Evolutionary conservation across 805 yeast genomes (phyloP), one percentile per base, ranked within the genome.

Genomic region (Debaryomyces castellii): DNA sequence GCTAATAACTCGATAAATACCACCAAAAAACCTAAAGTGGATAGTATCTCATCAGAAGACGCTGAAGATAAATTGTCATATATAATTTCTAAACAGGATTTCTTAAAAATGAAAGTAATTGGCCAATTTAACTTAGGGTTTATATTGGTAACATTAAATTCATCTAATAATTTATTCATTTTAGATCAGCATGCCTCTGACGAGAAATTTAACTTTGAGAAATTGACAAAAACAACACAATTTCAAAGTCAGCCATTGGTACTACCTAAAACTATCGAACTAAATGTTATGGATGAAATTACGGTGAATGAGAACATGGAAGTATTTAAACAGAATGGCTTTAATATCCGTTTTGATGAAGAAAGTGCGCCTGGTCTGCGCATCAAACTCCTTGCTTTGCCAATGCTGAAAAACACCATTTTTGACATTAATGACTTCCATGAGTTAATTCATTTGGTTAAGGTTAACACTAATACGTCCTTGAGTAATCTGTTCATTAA

Each of bases 131-230:
- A 94, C 62, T 66, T 87, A n/a, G 99, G 98, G 0, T 94, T 94
- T 55, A 89, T 94, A n/a, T 60, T 91, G 16, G 94, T 88, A 0
- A 76, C 80, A 2, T 72, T 82, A 41, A 63, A 66, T 20, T 64
- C 63, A 39, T 47, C 48, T 3, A 60, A 59, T 21, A 89, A 89
- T 58, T 55, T 92, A 25, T 91, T 94, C 56, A 91, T 94, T 27
- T 77, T 94, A 40, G 99, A 94, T 62, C 99, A 94, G 64, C 99
- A 94, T 69, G 99, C 99, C 1, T 87, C 96, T 52, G 99, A 94
- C 67, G 99, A 94, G 58, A 94, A 91, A 54, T 89, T 58, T 69
- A 94, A 94, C 63, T 94, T 89, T 69, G 99, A 94, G 62, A 72
- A 70, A 40, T 63, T 69, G 14, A 73, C 72, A 2, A 80, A 87